Base-by-base conservation (phyloP, 2,329 filamentous ascomycete genomes). In the Leptodontidium sp. region DNA sequence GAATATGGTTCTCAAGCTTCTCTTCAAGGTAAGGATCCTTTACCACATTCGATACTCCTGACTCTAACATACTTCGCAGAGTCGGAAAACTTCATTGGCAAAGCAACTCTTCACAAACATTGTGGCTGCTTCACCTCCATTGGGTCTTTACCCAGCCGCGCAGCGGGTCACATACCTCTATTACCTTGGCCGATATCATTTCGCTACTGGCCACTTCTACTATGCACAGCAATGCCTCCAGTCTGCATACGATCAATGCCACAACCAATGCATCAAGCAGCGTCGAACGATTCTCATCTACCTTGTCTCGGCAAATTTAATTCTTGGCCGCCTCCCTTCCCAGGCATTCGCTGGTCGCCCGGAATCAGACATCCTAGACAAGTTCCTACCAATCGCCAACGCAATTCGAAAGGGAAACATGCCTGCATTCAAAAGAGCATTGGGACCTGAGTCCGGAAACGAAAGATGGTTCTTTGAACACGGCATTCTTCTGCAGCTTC, bases 161-260 rank as follows among this genome's bases (percentile, higher is more conserved):
- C 93, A 98, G 78, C 89, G 94, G 61, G 93, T 97, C 62, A 97
- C 94, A 3, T 98, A 94, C 75, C 89, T 98, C 15, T 98, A 97
- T 82, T 97, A 97, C 78, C 90, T 98, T 6, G 95, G 95, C 21
- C 91, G 94, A 68, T 98, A 95, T 81, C 89, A 94, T 77, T 93
- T 97, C 78, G 89, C 92, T 71, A 94, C 93, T 79, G 91, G 90
- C 73, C 91, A 97, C 77, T 97, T 93, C 79, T 88, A 88, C 70
- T 90, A 92, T 32, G 93, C 94, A 0, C 88, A 91, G 64, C 83
- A 88, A 61, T 93, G 91, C 45, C 83, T 98, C 7, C 88, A 97
- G 76, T 86, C 90, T 32, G 93, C 95, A 2, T 98, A 97, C 79
- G 82, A 90, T 62, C 91, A 97, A 79, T 92, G 93, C 72, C 87